Conservation (phyloP, 176 grass and related monocot genomes). For the Oryza meyeriana region DNA sequence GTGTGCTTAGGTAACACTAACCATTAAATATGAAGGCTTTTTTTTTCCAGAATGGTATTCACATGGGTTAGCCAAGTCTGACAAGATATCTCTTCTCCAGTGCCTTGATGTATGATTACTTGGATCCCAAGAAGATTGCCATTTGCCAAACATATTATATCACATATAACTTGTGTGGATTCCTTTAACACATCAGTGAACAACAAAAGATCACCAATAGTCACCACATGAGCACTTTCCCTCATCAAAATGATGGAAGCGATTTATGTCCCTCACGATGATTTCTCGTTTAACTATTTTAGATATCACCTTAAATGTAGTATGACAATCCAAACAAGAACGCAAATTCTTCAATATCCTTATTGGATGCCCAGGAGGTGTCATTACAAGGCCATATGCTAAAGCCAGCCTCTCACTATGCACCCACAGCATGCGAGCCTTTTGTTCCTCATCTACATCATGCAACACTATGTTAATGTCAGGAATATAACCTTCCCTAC, state of each 20-base stretch:
- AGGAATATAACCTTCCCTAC: constrained; percentile 41
- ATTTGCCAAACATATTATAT: background rate
- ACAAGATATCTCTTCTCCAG: background rate
- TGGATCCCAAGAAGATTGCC: background rate
- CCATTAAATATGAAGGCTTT: background rate
- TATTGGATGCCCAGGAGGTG: constrained; percentile 37
- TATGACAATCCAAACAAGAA: constrained; percentile 51
- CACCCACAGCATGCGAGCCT: constrained; percentile 47
- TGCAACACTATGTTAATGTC: constrained; percentile 45
- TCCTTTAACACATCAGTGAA: constrained; percentile 18
- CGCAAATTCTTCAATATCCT: constrained; percentile 55
- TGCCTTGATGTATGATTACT: background rate
- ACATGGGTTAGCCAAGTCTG: background rate
- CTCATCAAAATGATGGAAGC: constrained; percentile 48
- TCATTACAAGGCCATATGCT: constrained; percentile 50
- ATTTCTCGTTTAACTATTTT: constrained; percentile 40
- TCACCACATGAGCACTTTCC: constrained; percentile 47
- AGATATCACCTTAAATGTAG: constrained; percentile 45
- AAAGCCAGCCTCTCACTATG: constrained; percentile 57
- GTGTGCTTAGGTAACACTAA: background rate
- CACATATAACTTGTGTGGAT: background rate
- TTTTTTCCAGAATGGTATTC: background rate
- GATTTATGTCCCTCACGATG: constrained; percentile 48
- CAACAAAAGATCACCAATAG: constrained; percentile 35
- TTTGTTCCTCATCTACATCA: constrained; percentile 40